Evolutionary conservation across 805 yeast species (phyloP), one percentile per base, ranked within the genome.

Genomic region (Hanseniaspora guilliermondii): DNA sequence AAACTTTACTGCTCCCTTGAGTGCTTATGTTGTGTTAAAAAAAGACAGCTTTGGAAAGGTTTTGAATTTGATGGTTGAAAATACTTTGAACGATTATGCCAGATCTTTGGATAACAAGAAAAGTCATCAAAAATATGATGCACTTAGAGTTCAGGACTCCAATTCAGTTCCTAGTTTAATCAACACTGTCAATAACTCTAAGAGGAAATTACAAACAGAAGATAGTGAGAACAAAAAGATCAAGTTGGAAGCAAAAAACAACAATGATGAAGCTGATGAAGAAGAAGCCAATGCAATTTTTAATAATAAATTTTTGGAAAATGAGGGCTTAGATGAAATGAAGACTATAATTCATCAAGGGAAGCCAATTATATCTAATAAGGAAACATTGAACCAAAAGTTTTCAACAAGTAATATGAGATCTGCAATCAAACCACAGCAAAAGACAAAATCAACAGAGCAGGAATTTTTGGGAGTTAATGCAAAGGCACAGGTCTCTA

Each of bases 281-380:
- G 56, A 57, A 12, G 56, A 50, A 16, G 57, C 57, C 2, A 68
- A 66, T 41, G 61, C 60, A 40, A 65, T 64, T 9, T 70, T 72
- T 54, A 60, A 65, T 37, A 60, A 63, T 21, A 64, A 65, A 19
- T 55, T 69, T 47, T 57, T 66, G 24, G 73, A 72, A 48, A 64
- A 68, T 45, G 73, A 70, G 53, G 73, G 74, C 2, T 49, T 68
- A 4, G 69, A 65, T 21, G 76, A 72, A 53, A 61, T 73, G 40
- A 59, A 58, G 11, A 49, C 58, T 2, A 52, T 53, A 2, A 38
- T 45, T 19, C 46, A 56, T 11, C 47, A 49, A 24, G 58, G 56
- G 11, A 49, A 57, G 12, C 37, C 54, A 17, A 45, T 54, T 2
- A 50, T 41, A 4, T 55, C 56, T 16, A 58, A 57, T 6, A 42